Conservation (phyloP, 176 grass and related monocot species). For the Typha latifolia region DNA sequence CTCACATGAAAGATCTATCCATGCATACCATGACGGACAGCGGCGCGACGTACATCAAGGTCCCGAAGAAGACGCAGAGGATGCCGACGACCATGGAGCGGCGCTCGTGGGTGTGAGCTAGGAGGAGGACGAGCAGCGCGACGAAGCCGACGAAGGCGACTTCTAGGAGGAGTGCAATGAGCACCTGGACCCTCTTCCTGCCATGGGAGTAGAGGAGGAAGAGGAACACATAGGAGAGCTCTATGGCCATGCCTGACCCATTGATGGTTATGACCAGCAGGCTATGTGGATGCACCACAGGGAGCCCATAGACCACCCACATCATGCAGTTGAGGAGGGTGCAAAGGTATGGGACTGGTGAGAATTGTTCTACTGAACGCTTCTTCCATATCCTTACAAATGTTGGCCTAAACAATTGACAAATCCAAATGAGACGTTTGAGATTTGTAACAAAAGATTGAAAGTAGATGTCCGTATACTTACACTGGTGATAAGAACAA, state of each 20-base stretch:
- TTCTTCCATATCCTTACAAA: constrained; percentile 86
- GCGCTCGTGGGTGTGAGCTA: constrained; percentile 43
- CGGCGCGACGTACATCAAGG: constrained; percentile 88
- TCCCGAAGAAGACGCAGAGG: constrained; percentile 81
- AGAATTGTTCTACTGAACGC: constrained; percentile 80
- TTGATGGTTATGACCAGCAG: constrained; percentile 95
- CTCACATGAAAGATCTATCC: too few species aligned
- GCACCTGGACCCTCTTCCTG: constrained; percentile 31
- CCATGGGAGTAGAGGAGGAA: constrained; percentile 65
- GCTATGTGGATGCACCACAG: constrained; percentile 81
- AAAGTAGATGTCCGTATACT: constrained; percentile 18
- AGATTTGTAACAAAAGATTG: background rate
- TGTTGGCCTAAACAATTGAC: constrained; percentile 42
- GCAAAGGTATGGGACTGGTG: constrained; percentile 70
- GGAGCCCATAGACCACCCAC: constrained; percentile 93
- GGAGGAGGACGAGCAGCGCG: constrained; percentile 45
- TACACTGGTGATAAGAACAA: constrained; percentile 90
- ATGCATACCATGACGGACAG: constrained; percentile 82
- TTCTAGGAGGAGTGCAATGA: constrained; percentile 45
- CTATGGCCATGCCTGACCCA: constrained; percentile 67
- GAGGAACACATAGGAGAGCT: constrained; percentile 70
- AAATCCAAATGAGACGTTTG: background rate
- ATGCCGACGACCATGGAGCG: constrained; percentile 86
- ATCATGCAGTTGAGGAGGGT: constrained; percentile 99
- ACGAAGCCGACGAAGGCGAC: constrained; percentile 46